Conservation (phyloP, 1,139 yeast species). For the Ashbya aceris region DNA sequence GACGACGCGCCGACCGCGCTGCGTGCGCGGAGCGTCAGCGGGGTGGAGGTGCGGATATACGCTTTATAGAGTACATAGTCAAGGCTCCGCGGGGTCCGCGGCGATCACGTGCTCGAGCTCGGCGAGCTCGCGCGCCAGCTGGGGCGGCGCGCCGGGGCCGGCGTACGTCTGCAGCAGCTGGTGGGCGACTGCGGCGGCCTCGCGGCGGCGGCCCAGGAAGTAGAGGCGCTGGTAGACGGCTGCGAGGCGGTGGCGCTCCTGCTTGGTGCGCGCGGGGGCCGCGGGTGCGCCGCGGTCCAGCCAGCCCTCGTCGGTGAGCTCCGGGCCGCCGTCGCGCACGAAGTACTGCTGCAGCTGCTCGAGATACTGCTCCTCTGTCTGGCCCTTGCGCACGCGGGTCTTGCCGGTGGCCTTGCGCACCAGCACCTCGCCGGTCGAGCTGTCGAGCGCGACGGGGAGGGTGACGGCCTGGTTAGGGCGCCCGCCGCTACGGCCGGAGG, state of each 20-base stretch:
- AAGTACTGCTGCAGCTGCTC: conserved; percentile 38
- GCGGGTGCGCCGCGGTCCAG: conserved; percentile 25
- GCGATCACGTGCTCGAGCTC: conserved; percentile 39
- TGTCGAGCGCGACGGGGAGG: conserved; percentile 18
- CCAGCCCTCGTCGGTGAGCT: conserved; percentile 41
- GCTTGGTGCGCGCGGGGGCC: conserved; percentile 15
- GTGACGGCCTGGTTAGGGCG: conserved; percentile 15
- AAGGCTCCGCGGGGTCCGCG: conserved; percentile 28
- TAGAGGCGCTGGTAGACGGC: conserved; percentile 37
- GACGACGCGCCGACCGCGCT: conserved; percentile 32
- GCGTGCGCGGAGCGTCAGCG: conserved; percentile 48
- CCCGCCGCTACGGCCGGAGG: conserved; percentile 5
- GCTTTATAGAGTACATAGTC: conserved; percentile 7
- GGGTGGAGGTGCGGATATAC: conserved; percentile 47
- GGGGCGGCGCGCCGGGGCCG: conserved; percentile 26
- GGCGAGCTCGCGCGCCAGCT: conserved; percentile 38
- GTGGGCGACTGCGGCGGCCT: conserved; percentile 38
- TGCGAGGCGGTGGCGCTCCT: conserved; percentile 25
- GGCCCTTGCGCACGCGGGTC: conserved; percentile 43
- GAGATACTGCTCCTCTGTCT: conserved; percentile 44
- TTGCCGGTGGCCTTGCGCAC: conserved; percentile 35
- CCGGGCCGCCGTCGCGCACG: conserved; percentile 39
- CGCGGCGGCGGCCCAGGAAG: conserved; percentile 37
- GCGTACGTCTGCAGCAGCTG: conserved; percentile 28
- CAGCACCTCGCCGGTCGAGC: conserved; percentile 28